Percentiles rank a stretch among this genome's conserved stretches.
These are phyloP conservation scores for Fraxinus velutina DNA, from an alignment of 305 asterid genomes.

Conservation along the genomic window DNA sequence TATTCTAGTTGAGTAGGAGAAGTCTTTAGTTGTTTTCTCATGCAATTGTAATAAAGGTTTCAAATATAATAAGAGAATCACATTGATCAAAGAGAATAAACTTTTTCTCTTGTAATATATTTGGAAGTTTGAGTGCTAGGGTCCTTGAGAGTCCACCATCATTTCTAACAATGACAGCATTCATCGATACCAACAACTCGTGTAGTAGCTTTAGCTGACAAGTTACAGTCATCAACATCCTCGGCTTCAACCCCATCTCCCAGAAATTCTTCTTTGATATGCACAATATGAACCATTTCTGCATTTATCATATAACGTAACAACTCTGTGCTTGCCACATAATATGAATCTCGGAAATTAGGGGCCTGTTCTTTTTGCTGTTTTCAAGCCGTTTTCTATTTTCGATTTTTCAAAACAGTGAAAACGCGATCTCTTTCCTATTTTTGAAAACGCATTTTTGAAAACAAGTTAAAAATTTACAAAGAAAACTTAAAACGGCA, in stretches of 20 bases:
- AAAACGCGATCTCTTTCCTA: too few species aligned
- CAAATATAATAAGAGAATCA: neutral
- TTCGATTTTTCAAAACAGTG: too few species aligned
- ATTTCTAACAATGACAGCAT: neutral
- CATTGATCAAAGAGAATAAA: neutral
- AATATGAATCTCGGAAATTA: neutral
- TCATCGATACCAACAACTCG: neutral
- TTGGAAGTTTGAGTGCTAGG: neutral
- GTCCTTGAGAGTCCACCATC: neutral
- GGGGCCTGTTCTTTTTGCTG: neutral
- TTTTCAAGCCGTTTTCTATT: too few species aligned
- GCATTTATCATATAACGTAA: neutral
- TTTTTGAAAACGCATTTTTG: too few species aligned
- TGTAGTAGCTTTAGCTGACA: conserved; percentile 1
- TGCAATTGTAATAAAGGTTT: neutral
- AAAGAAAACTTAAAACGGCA: too few species aligned
- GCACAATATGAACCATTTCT: neutral
- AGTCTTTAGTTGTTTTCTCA: neutral
- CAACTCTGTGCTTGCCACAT: neutral
- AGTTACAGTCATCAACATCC: neutral
- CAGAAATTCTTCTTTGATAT: neutral
- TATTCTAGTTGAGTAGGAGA: neutral
- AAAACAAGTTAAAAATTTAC: too few species aligned
- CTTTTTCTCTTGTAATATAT: neutral
- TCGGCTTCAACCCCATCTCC: neutral